phyloP scores from a whole-genome alignment of 106 monocot genomes.

The Acanthochlamys bracteata region DNA sequence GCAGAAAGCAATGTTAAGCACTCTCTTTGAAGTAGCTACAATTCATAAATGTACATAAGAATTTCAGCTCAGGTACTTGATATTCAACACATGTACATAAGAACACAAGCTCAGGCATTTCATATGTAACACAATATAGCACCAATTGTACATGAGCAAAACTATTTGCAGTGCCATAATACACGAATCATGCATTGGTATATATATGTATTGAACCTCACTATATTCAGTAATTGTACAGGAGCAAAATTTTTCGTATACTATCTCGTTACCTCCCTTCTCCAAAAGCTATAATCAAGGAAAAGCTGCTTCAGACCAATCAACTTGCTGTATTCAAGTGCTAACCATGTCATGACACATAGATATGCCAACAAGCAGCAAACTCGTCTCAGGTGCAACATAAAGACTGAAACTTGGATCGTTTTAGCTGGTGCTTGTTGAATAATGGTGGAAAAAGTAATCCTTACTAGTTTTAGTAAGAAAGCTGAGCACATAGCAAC shows the following conservation, averaged over 20 bases:
- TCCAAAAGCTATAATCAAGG: constrained; percentile 17
- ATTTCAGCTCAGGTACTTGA: too few species aligned
- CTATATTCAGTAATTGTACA: too few species aligned
- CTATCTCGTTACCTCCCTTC: constrained; percentile 14
- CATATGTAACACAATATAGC: too few species aligned
- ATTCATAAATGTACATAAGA: too few species aligned
- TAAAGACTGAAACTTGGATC: constrained; percentile 7
- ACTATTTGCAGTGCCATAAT: too few species aligned
- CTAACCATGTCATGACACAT: constrained; percentile 55
- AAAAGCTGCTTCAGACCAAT: constrained; percentile 68
- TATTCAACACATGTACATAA: too few species aligned
- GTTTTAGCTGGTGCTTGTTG: constrained; percentile 23
- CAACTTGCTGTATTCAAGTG: constrained; percentile 50
- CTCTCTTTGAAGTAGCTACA: too few species aligned
- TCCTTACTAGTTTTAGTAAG: constrained; percentile 16
- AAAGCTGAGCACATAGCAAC: constrained; percentile 20
- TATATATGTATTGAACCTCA: too few species aligned
- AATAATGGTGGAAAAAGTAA: neutral
- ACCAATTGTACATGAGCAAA: too few species aligned
- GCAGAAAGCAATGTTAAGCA: too few species aligned
- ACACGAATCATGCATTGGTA: too few species aligned
- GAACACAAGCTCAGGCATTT: too few species aligned
- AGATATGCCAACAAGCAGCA: constrained; percentile 60
- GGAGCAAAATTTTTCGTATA: neutral
- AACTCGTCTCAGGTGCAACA: constrained; percentile 22